Conservation (phyloP, 805 yeast genomes). For the Phaffomyces antillensis region DNA sequence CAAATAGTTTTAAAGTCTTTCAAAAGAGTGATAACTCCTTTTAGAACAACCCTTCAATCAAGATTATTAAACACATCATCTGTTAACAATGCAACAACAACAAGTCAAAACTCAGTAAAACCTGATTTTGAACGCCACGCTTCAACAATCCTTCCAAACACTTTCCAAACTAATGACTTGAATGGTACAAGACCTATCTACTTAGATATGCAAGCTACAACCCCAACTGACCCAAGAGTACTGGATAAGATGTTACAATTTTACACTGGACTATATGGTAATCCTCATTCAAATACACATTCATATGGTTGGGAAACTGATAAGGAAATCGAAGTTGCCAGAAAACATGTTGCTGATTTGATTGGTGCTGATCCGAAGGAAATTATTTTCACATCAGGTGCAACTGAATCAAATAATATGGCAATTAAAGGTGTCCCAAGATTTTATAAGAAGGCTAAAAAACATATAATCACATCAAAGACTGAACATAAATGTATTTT, state of each 20-base stretch:
- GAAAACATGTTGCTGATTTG: constrained; percentile 73
- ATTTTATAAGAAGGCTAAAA: constrained; percentile 82
- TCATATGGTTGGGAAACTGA: constrained; percentile 99
- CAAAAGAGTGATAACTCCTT: constrained; percentile 1
- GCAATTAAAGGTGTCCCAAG: constrained; percentile 93
- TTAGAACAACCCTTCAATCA: constrained; percentile 1
- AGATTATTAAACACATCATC: constrained; percentile 13
- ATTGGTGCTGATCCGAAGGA: constrained; percentile 95
- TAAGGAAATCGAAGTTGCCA: constrained; percentile 79
- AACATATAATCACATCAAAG: constrained; percentile 90
- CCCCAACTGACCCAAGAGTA: constrained; percentile 97
- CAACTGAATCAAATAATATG: constrained; percentile 95
- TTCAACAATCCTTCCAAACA: constrained; percentile 28
- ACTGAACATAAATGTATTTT: constrained; percentile 99
- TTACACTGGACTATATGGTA: constrained; percentile 91
- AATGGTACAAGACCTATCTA: constrained; percentile 86
- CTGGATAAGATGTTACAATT: constrained; percentile 80
- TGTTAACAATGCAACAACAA: constrained; percentile 14
- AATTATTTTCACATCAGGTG: constrained; percentile 94
- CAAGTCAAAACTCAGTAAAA: constrained; percentile 1
- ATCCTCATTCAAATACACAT: constrained; percentile 96
- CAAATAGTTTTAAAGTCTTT: constrained; percentile 1
- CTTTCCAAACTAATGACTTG: constrained; percentile 32
- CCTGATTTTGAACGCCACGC: constrained; percentile 17
- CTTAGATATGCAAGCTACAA: constrained; percentile 96